phyloP scores from a whole-genome alignment of 2,329 filamentous ascomycete species.

The Aureobasidium sp. region DNA sequence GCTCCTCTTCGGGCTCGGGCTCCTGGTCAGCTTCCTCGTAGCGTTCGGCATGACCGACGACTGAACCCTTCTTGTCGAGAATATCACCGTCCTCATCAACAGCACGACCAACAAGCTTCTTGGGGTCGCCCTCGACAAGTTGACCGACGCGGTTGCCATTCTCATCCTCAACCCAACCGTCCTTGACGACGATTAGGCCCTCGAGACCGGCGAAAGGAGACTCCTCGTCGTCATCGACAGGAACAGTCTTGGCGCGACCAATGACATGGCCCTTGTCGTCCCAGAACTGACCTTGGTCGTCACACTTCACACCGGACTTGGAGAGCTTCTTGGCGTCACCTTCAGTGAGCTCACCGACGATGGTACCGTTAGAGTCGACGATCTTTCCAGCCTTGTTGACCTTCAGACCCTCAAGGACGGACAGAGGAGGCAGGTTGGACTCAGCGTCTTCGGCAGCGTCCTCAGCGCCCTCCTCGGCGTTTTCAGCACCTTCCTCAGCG shows the following conservation, averaged over 20 bases:
- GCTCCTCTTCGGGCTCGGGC: conserved; percentile 36
- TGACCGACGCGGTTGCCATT: conserved; percentile 42
- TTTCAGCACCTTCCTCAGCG: conserved; percentile 23
- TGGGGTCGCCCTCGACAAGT: conserved; percentile 41
- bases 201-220: conserved; percentile 42
- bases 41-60: conserved; percentile 43
- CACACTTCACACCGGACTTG: conserved; percentile 36
- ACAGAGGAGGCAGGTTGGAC: conserved; percentile 36
- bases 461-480: conserved; percentile 24
- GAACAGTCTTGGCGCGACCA: conserved; percentile 39
- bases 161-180: conserved; percentile 41
- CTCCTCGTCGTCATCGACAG: conserved; percentile 41
- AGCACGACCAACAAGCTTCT: conserved; percentile 41
- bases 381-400: conserved; percentile 45
- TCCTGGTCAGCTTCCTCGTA: conserved; percentile 58
- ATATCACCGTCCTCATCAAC: conserved; percentile 46
- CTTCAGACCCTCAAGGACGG: conserved; percentile 39
- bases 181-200: conserved; percentile 41
- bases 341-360: conserved; percentile 42
- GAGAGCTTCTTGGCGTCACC: conserved; percentile 45
- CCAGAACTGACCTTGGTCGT: conserved; percentile 44
- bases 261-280: conserved; percentile 46
- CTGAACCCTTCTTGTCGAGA: conserved; percentile 44
- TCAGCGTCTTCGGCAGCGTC: conserved; percentile 26
- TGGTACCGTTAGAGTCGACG: conserved; percentile 36